Evolutionary conservation across 73 alveolate species (phyloP).

Genomic region (Stentor coeruleus): DNA sequence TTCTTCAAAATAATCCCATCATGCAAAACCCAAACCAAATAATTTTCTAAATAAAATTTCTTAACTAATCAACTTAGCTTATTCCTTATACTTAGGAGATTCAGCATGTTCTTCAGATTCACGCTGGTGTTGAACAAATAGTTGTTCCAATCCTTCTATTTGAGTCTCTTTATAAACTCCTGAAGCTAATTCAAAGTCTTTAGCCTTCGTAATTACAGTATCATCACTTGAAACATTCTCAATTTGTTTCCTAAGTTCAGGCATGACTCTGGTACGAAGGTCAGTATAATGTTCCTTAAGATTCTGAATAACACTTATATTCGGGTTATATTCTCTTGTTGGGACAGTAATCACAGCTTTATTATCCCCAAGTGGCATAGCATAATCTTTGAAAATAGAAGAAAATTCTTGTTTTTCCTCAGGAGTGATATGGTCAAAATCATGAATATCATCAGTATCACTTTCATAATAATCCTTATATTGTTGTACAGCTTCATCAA

Average conservation of each 20-base stretch:
- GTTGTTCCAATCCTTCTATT: background rate
- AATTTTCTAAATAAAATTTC: too few relatives aligned
- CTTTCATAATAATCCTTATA: slow-evolving; percentile 78
- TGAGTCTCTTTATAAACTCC: background rate
- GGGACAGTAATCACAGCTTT: background rate
- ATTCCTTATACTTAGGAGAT: too few relatives aligned
- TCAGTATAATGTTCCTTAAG: background rate
- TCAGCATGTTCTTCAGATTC: background rate
- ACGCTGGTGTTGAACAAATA: background rate
- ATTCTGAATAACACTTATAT: too few relatives aligned
- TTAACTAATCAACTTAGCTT: too few relatives aligned
- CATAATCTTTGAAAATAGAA: slow-evolving; percentile 43
- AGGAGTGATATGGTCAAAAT: slow-evolving; percentile 35
- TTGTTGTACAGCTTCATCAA: slow-evolving; percentile 50
- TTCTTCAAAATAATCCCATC: too few relatives aligned
- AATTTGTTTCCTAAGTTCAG: background rate
- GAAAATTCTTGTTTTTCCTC: slow-evolving; percentile 45
- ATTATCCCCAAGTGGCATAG: slow-evolving; percentile 13
- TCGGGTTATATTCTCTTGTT: background rate
- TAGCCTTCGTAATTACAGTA: too few relatives aligned
- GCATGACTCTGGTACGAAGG: background rate
- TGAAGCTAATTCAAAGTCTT: background rate
- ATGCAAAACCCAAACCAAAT: too few relatives aligned
- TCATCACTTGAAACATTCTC: background rate
- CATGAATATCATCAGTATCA: slow-evolving; percentile 70